Evolutionary conservation across 2,329 filamentous ascomycete species (phyloP).

Genomic region (Ophiocordyceps robertsii): DNA sequence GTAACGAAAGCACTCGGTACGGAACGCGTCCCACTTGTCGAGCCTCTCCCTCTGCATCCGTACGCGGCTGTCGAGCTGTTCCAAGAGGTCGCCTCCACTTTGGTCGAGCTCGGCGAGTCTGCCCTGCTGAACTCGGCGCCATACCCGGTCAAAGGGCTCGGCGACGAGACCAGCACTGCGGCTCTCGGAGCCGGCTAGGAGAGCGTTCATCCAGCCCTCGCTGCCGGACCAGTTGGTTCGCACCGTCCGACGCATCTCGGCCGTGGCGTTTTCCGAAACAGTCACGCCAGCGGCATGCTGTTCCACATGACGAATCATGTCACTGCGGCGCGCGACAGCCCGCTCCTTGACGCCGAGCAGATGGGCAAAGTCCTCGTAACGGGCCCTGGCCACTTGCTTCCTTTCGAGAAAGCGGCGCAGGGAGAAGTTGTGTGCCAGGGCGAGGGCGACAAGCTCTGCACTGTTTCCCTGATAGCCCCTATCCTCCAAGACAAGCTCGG

Average conservation of each 20-base stretch:
- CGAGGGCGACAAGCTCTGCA: conserved; percentile 47
- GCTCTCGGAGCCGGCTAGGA: conserved; percentile 50
- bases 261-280: conserved; percentile 26
- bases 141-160: conserved; percentile 56
- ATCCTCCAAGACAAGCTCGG: conserved; percentile 44
- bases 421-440: conserved; percentile 59
- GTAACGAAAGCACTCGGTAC: conserved; percentile 30
- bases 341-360: conserved; percentile 50
- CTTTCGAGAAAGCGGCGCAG: conserved; percentile 43
- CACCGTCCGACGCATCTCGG: conserved; percentile 44
- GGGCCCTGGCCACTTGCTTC: conserved; percentile 44
- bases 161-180: conserved; percentile 50
- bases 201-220: conserved; percentile 56
- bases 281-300: conserved; percentile 9
- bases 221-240: conserved; percentile 69
- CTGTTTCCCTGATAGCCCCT: conserved; percentile 42
- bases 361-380: conserved; percentile 50
- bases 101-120: conserved; percentile 42
- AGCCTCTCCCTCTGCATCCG: conserved; percentile 53
- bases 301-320: conserved; percentile 25
- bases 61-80: conserved; percentile 59
- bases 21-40: conserved; percentile 60
- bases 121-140: conserved; percentile 51
- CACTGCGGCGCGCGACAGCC: conserved; percentile 39
- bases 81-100: conserved; percentile 39